phyloP scores from a whole-genome alignment of 2,329 filamentous ascomycete species.

The Calonectria pseudoreteaudii region DNA sequence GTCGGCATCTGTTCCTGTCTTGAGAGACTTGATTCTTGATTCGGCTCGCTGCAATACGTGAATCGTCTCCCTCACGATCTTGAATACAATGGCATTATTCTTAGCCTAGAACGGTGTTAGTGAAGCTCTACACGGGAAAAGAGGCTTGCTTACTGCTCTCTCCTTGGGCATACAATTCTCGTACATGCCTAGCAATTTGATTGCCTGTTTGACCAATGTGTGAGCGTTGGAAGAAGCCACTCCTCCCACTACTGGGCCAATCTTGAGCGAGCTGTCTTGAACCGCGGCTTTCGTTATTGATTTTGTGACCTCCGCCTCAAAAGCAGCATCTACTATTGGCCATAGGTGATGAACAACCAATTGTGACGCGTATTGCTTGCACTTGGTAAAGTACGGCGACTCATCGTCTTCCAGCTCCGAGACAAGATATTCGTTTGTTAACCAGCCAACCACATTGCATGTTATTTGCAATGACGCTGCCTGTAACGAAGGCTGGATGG shows the following conservation, averaged over 20 bases:
- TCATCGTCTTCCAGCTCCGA: conserved; percentile 70
- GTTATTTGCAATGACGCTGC: conserved; percentile 60
- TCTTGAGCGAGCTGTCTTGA: conserved; percentile 61
- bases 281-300: conserved; percentile 63
- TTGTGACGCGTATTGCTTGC: conserved; percentile 67
- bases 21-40: conserved; percentile 73
- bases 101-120: conserved; percentile 47
- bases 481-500: conserved; percentile 62
- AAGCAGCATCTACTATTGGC: conserved; percentile 65
- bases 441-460: conserved; percentile 68
- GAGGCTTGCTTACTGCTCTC: conserved; percentile 62
- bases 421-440: conserved; percentile 68
- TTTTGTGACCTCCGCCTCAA: conserved; percentile 67
- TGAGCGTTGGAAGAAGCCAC: conserved; percentile 68
- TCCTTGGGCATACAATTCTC: conserved; percentile 74
- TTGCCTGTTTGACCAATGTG: conserved; percentile 67
- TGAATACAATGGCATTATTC: conserved; percentile 68
- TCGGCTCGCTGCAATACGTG: conserved; percentile 84
- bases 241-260: conserved; percentile 61
- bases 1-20: conserved; percentile 76
- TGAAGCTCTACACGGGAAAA: neutral
- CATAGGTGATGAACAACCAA: conserved; percentile 69
- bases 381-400: conserved; percentile 63
- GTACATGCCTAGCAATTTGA: conserved; percentile 71
- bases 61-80: conserved; percentile 91